Conservation (phyloP, 257 asterid genomes). For the Capsicum pubescens region DNA sequence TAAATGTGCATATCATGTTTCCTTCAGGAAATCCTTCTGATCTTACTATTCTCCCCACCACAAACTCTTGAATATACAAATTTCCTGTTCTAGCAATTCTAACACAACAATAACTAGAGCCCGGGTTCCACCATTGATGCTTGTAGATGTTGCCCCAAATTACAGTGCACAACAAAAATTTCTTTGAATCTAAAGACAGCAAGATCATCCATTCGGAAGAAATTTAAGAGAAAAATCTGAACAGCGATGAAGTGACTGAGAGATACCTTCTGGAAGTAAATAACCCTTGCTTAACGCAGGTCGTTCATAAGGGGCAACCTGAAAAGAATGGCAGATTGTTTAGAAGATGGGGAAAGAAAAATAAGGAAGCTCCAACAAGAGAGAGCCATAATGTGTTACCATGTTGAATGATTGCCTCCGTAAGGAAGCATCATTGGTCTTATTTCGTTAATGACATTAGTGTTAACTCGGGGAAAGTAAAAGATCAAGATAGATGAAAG, state of each 20-base stretch:
- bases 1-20: conserved; percentile 3
- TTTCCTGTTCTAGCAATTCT: background rate
- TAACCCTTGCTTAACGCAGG: conserved; percentile 95
- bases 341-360: background rate
- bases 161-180: background rate
- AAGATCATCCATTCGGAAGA: background rate
- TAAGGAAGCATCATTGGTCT: background rate
- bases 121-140: background rate
- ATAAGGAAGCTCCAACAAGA: background rate
- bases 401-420: background rate
- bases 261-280: conserved; percentile 85
- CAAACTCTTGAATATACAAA: background rate
- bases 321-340: conserved; percentile 34
- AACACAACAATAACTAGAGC: background rate
- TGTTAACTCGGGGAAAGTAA: background rate
- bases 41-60: background rate
- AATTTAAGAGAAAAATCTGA: background rate
- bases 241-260: conserved; percentile 19
- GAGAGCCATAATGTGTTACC: conserved; percentile 14
- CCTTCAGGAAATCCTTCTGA: background rate
- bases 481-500: background rate
- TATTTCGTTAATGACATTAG: background rate
- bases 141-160: background rate
- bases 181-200: conserved; percentile 17
- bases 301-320: conserved; percentile 96